Evolutionary conservation across 805 yeast species (phyloP).

Genomic region (Spathaspora sp.): DNA sequence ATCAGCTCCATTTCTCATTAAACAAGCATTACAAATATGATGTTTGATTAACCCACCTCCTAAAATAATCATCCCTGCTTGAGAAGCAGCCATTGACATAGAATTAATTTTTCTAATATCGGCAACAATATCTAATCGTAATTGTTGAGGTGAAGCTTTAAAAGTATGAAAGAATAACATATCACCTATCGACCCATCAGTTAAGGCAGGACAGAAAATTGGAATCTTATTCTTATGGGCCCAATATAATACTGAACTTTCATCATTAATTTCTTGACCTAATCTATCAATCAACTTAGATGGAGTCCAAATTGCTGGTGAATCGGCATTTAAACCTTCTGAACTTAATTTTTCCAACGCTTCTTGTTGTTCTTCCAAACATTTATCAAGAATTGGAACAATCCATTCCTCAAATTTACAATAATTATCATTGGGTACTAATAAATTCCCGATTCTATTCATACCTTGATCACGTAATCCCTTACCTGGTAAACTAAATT

Average conservation of each 20-base stretch:
- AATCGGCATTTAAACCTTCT: conserved; percentile 57
- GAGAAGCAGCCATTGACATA: conserved; percentile 89
- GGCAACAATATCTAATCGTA: conserved; percentile 87
- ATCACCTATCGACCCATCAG: conserved; percentile 98
- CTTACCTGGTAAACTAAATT: conserved; percentile 77
- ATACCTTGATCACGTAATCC: conserved; percentile 88
- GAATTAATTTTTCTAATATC: conserved; percentile 91
- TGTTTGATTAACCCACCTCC: conserved; percentile 98
- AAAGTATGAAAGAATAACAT: conserved; percentile 98
- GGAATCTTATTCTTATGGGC: conserved; percentile 97
- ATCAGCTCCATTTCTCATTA: conserved; percentile 99
- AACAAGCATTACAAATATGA: conserved; percentile 95
- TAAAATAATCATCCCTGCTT: conserved; percentile 92
- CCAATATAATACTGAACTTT: conserved; percentile 92
- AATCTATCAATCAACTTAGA: conserved; percentile 86
- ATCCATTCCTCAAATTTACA: conserved; percentile 99
- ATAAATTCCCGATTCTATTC: conserved; percentile 95
- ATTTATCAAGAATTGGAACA: conserved; percentile 83
- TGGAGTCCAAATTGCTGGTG: conserved; percentile 86
- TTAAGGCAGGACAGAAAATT: conserved; percentile 93
- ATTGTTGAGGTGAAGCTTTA: conserved; percentile 85
- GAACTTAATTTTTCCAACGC: conserved; percentile 49
- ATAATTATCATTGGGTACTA: conserved; percentile 97
- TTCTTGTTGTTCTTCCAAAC: conserved; percentile 85
- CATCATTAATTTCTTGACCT: conserved; percentile 94